Base-by-base conservation (phyloP, 192 early-diverging fungal genomes). In the Linnemannia schmuckeri region DNA sequence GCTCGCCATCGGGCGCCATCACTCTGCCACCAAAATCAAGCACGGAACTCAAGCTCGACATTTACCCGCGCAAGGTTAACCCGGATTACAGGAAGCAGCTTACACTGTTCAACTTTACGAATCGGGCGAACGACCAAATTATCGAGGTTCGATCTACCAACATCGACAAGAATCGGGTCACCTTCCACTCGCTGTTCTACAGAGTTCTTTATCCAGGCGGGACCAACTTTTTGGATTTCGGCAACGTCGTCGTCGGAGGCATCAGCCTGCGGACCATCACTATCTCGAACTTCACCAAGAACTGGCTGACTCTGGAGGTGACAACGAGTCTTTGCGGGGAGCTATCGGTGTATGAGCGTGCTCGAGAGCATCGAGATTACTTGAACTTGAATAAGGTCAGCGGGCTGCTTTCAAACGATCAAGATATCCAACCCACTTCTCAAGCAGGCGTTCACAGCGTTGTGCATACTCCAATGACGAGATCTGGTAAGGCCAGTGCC, bases 41-140 rank as follows among this genome's bases (percentile, higher is more conserved):
- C 30, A 92, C 93, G 22, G 93, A 96, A 52, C 91, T 97, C 30
- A 97, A 97, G 80, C 90, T 99, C 13, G 97, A 99, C 87, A 96
- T 99, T 47, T 99, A 98, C 83, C 98, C 98, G 4, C 95, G 98
- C 20, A 98, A 98, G 85, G 95, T 98, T n/a, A 99, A 99, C 77
- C 96, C 97, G 6, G 97, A 98, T 47, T 99, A 99, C 85, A 93
- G 96, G 69, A 99, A 99, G 82, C 96, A 99, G 89, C 93, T 99
- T 2, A 98, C 97, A 1, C 92, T 99, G 27, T 95, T 97, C 66
- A 99, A 99, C 85, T 87, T 94, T 49, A 93, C 95, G 70, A 98
- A 98, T 81, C 92, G 95, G 18, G 93, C 95, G 77, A 97, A 99
- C 88, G 96, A 97, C 88, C 94, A 95, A 85, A 95, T 95, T 37